phyloP scores from a whole-genome alignment of 2,329 filamentous ascomycete genomes.

The Chaetomium globosum region DNA sequence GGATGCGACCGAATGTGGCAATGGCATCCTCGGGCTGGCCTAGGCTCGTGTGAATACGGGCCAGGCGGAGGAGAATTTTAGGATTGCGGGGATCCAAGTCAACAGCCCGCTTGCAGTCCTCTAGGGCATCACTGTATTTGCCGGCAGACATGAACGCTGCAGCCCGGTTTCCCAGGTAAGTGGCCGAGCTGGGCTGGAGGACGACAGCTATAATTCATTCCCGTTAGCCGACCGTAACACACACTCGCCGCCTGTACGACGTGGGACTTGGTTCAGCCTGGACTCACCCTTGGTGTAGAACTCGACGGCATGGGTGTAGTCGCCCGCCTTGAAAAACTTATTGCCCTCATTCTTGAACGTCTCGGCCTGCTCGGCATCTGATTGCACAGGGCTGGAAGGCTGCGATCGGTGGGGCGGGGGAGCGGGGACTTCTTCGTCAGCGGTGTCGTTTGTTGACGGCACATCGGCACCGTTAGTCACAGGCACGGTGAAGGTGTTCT shows the following conservation, averaged over 20 bases:
- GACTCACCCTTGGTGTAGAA: conserved; percentile 88
- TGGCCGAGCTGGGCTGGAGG: conserved; percentile 79
- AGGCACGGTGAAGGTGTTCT: conserved; percentile 54
- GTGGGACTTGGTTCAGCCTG: not conserved
- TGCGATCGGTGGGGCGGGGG: conserved; percentile 73
- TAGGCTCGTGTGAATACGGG: conserved; percentile 84
- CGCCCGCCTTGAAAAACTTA: conserved; percentile 93
- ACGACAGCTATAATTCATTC: conserved; percentile 70
- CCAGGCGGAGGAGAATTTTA: conserved; percentile 86
- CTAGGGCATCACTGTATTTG: conserved; percentile 76
- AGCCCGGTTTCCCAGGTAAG: conserved; percentile 91
- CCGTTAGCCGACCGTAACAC: conserved; percentile 25
- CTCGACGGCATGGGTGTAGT: conserved; percentile 83
- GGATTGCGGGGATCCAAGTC: conserved; percentile 82
- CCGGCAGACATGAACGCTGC: conserved; percentile 90
- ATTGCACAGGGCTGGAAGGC: conserved; percentile 60
- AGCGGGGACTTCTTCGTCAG: conserved; percentile 58
- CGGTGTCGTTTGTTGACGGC: conserved; percentile 44
- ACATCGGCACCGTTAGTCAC: conserved; percentile 49
- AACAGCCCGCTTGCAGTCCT: conserved; percentile 81
- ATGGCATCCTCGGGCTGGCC: conserved; percentile 87
- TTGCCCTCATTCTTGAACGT: conserved; percentile 90
- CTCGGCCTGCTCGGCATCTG: conserved; percentile 75
- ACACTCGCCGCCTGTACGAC: conserved; percentile 19
- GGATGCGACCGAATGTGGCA: conserved; percentile 76